Evolutionary conservation across 1,284 basidiomycete species (phyloP), one percentile per base, ranked within the genome.

Genomic region (Apiotrichum brassicae): DNA sequence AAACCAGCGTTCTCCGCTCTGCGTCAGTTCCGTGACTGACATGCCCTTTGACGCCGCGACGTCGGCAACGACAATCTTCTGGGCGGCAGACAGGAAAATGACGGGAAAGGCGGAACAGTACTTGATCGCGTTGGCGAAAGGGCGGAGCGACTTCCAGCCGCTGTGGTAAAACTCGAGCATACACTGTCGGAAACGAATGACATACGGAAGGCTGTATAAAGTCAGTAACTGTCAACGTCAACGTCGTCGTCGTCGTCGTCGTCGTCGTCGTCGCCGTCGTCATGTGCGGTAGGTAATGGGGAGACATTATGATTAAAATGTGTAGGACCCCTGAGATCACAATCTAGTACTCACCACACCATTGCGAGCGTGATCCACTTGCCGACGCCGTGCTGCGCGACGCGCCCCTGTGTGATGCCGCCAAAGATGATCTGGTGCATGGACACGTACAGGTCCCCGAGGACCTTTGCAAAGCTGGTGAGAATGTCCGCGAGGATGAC

Each of bases 31-130:
- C 42, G 60, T 61, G 8, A 67, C 60, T 0, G 59, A 56, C 12
- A 75, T 73, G 3, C 81, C 82, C 45, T 78, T 78, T 9, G 75
- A 64, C 37, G 76, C 72, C 19, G 78, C 73, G 7, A 83, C 64
- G 45, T 87, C 83, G 22, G 73, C 72, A 12, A 81, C 76, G 14
- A 86, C 82, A 28, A 81, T 75, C 50, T 84, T 79, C 66, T 93
- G 90, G 16, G 86, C 85, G 22, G 91, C 90, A 46, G 89, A 92
- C 32, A 97, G 78, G 64, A 87, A 87, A 57, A 99, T 97, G 46
- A 97, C 92, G n/a, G 95, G 95, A 68, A 99, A 94, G 0, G 94
- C 86, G 7, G 90, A 87, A 1, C 90, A 89, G 68, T 99, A 99
- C 78, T 99, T 99, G 51, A 93, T 69, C 0, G 94, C 93, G 71